phyloP scores from a whole-genome alignment of 176 grass and related monocot genomes.

The Zoysia japonica region DNA sequence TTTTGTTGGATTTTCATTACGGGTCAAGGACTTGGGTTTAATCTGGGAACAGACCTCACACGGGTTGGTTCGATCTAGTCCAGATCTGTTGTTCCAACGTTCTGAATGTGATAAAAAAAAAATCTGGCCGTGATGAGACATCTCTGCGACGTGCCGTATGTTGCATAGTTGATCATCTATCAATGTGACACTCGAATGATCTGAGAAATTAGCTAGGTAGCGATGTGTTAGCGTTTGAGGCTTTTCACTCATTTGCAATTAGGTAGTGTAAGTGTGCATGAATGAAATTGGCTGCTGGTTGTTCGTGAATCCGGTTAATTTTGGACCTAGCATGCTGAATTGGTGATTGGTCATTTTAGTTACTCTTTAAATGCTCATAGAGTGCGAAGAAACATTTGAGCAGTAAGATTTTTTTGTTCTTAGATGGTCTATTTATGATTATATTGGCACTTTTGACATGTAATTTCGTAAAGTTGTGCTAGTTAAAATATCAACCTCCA shows the following conservation, averaged over 20 bases:
- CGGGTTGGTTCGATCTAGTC: background rate
- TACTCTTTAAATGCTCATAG: background rate
- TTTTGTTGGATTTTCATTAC: background rate
- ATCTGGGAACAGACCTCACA: background rate
- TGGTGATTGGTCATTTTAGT: background rate
- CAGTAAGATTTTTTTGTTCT: background rate
- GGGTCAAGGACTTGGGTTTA: background rate
- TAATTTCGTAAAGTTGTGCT: background rate
- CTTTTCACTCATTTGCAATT: background rate
- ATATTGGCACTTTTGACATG: background rate
- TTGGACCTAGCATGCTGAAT: background rate
- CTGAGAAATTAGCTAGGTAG: background rate
- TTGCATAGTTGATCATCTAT: background rate
- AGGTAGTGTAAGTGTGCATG: background rate
- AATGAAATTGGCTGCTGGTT: too few relatives aligned
- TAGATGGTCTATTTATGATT: slow-evolving; percentile 9
- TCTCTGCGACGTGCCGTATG: background rate
- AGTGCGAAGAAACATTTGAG: background rate
- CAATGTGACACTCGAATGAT: background rate
- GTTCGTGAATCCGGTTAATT: background rate
- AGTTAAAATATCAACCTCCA: background rate
- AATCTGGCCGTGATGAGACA: background rate
- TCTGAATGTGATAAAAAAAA: background rate
- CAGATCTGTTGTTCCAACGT: background rate
- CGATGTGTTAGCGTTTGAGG: background rate